Evolutionary conservation across 2,329 filamentous ascomycete species (phyloP).

Genomic region (Amauroascus niger): DNA sequence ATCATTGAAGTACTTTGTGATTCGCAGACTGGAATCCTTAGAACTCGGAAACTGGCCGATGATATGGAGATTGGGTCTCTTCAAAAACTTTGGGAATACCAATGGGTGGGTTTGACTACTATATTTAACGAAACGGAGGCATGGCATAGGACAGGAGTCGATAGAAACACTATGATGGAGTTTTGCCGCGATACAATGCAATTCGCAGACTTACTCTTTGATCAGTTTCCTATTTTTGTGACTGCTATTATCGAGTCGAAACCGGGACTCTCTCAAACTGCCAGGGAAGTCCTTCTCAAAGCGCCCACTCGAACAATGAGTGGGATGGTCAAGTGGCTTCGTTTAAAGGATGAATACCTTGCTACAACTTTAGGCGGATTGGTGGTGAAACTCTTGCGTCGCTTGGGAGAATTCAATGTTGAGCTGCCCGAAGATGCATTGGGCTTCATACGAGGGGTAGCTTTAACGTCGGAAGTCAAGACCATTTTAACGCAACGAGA

Average conservation of each 20-base stretch:
- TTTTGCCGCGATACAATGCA: constrained; percentile 95
- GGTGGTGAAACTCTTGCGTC: constrained; percentile 70
- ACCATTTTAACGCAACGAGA: constrained; percentile 76
- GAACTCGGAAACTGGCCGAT: constrained; percentile 47
- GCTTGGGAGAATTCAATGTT: constrained; percentile 68
- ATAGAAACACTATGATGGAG: constrained; percentile 72
- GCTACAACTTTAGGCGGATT: constrained; percentile 72
- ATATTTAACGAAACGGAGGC: constrained; percentile 74
- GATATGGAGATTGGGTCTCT: constrained; percentile 56
- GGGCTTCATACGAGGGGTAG: constrained; percentile 47
- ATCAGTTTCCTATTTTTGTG: constrained; percentile 73
- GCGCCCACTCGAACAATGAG: constrained; percentile 56
- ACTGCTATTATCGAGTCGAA: constrained; percentile 51
- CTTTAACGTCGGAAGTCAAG: constrained; percentile 49
- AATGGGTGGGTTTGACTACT: constrained; percentile 72
- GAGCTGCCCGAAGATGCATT: constrained; percentile 58
- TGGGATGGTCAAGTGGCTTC: constrained; percentile 73
- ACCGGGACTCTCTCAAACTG: constrained; percentile 29
- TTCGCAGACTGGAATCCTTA: constrained; percentile 52
- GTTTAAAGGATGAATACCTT: constrained; percentile 78
- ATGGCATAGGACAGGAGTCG: constrained; percentile 62
- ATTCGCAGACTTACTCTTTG: constrained; percentile 74
- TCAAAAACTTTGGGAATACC: constrained; percentile 68
- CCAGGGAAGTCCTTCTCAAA: constrained; percentile 50
- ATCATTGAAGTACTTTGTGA: constrained; percentile 56